These are phyloP conservation scores for Herpotrichia juniperi DNA, from an alignment of 2,329 filamentous ascomycete genomes.

Conservation along the genomic window DNA sequence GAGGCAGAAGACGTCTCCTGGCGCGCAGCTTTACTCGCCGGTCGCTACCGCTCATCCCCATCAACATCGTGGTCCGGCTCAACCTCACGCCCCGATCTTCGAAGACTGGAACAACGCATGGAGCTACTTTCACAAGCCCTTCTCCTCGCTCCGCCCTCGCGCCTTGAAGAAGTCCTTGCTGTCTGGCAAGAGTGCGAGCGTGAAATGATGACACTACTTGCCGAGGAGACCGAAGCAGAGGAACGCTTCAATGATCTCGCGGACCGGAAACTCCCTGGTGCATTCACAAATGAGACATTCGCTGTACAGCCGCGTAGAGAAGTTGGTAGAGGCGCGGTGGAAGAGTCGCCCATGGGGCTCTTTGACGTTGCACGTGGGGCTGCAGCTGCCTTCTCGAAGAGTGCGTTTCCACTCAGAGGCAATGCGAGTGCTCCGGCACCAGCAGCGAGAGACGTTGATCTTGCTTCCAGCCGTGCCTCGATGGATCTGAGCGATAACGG, in stretches of 20 bases:
- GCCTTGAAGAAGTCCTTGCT: slow-evolving; percentile 76
- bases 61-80: slow-evolving; percentile 41
- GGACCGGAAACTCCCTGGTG: slow-evolving; percentile 60
- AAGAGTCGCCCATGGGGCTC: slow-evolving; percentile 59
- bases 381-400: slow-evolving; percentile 54
- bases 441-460: slow-evolving; percentile 3
- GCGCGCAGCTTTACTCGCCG: slow-evolving; percentile 79
- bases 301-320: slow-evolving; percentile 48
- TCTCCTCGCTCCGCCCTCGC: slow-evolving; percentile 71
- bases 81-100: slow-evolving; percentile 61
- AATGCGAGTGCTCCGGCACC: slow-evolving; percentile 17
- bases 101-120: slow-evolving; percentile 79
- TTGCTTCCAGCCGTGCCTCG: slow-evolving; percentile 28
- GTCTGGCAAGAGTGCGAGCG: slow-evolving; percentile 80
- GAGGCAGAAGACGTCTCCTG: slow-evolving; percentile 72
- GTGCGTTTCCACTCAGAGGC: slow-evolving; percentile 52
- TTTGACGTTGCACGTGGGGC: slow-evolving; percentile 59
- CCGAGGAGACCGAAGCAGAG: slow-evolving; percentile 71
- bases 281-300: slow-evolving; percentile 46
- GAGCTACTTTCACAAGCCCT: slow-evolving; percentile 79
- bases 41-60: slow-evolving; percentile 65
- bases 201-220: slow-evolving; percentile 71
- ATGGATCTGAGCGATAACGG: slow-evolving; percentile 45
- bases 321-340: slow-evolving; percentile 49
- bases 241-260: slow-evolving; percentile 72